A percentile compares a stretch with the other conserved stretches of the same genome.
Conservation (phyloP, 257 asterid species). For the Apocynum venetum region DNA sequence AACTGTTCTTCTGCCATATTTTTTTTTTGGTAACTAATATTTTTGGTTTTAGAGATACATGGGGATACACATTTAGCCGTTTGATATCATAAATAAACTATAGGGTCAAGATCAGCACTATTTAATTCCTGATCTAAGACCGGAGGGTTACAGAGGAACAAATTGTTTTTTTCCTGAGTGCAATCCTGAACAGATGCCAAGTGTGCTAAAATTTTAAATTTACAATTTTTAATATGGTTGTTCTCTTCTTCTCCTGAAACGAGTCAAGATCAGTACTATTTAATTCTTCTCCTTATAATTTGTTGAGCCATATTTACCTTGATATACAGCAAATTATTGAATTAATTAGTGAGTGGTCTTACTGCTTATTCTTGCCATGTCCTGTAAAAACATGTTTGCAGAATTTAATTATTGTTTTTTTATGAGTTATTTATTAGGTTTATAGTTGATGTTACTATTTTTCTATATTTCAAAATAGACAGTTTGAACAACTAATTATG, state of each 20-base stretch:
- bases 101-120: too few relatives aligned
- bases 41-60: not conserved
- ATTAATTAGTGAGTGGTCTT: not conserved
- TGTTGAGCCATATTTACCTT: not conserved
- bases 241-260: not conserved
- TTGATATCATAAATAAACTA: not conserved
- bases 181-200: not conserved
- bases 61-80: not conserved
- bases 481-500: too few relatives aligned
- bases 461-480: not conserved
- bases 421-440: not conserved
- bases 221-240: not conserved
- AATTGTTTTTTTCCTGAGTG: not conserved
- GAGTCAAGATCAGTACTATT: not conserved
- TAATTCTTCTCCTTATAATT: not conserved
- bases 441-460: not conserved
- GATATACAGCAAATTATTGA: not conserved
- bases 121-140: not conserved
- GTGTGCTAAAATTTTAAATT: not conserved
- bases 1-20: not conserved
- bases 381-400: too few relatives aligned
- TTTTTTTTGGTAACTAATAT: too few relatives aligned
- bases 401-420: not conserved
- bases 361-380: not conserved
- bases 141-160: not conserved